These are phyloP conservation scores for Aspergillus heteromorphus DNA, from an alignment of 495 filamentous ascomycete species.

Conservation along the genomic window DNA sequence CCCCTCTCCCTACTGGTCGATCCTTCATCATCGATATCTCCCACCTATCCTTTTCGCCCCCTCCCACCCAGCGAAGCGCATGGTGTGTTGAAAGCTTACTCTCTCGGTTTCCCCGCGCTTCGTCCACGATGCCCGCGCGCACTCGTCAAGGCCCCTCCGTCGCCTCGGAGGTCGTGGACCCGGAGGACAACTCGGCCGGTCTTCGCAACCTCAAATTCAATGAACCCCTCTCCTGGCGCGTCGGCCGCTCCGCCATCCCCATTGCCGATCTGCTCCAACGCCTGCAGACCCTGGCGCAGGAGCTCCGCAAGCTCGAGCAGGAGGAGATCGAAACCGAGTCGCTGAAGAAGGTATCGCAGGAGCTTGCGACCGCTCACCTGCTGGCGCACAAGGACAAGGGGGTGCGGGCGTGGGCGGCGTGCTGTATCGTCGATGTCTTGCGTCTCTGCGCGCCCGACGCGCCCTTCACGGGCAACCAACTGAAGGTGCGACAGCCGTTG, in stretches of 20 bases:
- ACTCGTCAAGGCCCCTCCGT: constrained; percentile 40
- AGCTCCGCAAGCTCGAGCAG: constrained; percentile 83
- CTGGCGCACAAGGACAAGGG: constrained; percentile 88
- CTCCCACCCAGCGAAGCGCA: constrained; percentile 11
- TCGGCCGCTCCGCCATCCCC: constrained; percentile 76
- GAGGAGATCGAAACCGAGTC: constrained; percentile 78
- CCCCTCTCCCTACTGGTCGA: constrained; percentile 50
- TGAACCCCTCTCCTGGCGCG: constrained; percentile 84
- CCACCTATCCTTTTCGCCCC: background rate
- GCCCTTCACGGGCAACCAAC: constrained; percentile 81
- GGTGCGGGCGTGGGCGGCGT: constrained; percentile 80
- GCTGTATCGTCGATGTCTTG: constrained; percentile 91
- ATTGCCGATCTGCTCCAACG: constrained; percentile 76
- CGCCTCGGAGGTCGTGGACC: constrained; percentile 30
- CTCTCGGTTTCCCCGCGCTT: constrained; percentile 23
- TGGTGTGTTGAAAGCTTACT: constrained; percentile 18
- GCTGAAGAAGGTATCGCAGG: constrained; percentile 77
- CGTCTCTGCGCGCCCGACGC: constrained; percentile 92
- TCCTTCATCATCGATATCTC: constrained; percentile 1
- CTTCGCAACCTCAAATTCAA: constrained; percentile 58
- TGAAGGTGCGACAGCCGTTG: constrained; percentile 61
- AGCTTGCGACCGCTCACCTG: constrained; percentile 76
- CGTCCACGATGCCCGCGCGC: constrained; percentile 45
- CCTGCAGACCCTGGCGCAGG: constrained; percentile 72
- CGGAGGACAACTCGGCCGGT: constrained; percentile 26